These are phyloP conservation scores for Hyaloscypha hepaticicola DNA, from an alignment of 495 filamentous ascomycete genomes.

Conservation along the genomic window DNA sequence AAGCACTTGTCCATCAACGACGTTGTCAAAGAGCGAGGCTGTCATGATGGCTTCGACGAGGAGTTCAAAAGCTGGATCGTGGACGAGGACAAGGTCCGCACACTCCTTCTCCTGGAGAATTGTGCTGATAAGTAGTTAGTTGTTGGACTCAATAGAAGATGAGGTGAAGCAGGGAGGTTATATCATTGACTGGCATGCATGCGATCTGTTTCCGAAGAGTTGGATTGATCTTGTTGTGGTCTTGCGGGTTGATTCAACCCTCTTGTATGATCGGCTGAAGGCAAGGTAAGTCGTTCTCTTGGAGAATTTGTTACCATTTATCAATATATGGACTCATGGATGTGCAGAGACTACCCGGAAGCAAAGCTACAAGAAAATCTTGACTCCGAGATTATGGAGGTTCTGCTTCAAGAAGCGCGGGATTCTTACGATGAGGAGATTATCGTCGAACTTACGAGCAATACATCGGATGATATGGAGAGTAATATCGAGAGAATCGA, in stretches of 20 bases:
- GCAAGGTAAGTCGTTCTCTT: conserved; percentile 52
- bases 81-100: conserved; percentile 85
- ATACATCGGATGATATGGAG: conserved; percentile 79
- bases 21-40: conserved; percentile 79
- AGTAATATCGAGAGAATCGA: conserved; percentile 81
- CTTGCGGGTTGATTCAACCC: conserved; percentile 71
- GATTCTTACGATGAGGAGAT: conserved; percentile 86
- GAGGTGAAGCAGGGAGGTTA: conserved; percentile 77
- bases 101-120: not conserved
- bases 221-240: conserved; percentile 97
- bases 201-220: conserved; percentile 89
- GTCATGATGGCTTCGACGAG: conserved; percentile 82
- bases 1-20: conserved; percentile 87
- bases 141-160: conserved; percentile 87
- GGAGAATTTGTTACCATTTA: not conserved
- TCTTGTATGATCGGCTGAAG: conserved; percentile 82
- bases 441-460: conserved; percentile 86
- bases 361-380: conserved; percentile 93
- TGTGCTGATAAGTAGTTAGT: conserved; percentile 41
- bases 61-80: conserved; percentile 88
- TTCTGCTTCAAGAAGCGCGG: conserved; percentile 84
- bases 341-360: conserved; percentile 69
- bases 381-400: conserved; percentile 96
- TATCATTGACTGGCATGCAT: conserved; percentile 98
- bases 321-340: conserved; percentile 1